phyloP scores from a whole-genome alignment of 768 basidiomycete species.

The Lyophyllum semitale region DNA sequence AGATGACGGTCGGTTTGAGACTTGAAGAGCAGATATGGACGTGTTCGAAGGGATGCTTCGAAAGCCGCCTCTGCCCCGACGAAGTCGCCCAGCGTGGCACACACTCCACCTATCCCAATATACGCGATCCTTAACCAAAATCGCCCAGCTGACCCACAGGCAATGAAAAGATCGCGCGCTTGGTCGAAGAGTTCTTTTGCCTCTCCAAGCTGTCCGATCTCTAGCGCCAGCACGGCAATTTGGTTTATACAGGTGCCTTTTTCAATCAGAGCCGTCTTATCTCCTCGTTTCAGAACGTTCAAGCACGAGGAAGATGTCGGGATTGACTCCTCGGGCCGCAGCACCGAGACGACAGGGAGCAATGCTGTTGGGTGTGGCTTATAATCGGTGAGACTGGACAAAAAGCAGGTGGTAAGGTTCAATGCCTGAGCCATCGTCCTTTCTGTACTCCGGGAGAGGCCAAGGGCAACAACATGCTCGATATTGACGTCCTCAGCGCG shows the following conservation, averaged over 20 bases:
- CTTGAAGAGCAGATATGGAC: not conserved
- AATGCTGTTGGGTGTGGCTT: slow-evolving; percentile 6
- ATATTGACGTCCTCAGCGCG: slow-evolving; percentile 7
- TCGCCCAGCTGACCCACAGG: not conserved
- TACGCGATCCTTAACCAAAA: not conserved
- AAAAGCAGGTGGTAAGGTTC: not conserved
- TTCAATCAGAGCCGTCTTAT: not conserved
- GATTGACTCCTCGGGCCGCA: not conserved
- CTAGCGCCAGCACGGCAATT: not conserved
- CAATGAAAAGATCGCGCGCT: not conserved
- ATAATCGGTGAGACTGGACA: not conserved
- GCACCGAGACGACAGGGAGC: not conserved
- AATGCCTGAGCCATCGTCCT: not conserved
- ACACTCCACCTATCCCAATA: not conserved
- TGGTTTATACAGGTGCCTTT: not conserved
- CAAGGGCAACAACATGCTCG: slow-evolving; percentile 7
- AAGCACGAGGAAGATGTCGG: not conserved
- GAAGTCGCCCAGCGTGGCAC: slow-evolving; percentile 1
- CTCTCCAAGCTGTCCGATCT: slow-evolving; percentile 1
- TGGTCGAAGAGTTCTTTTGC: not conserved
- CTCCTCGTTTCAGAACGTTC: not conserved
- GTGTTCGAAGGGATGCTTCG: not conserved
- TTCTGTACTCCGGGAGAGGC: not conserved
- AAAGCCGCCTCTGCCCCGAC: not conserved
- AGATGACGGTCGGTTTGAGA: not conserved